Base-by-base conservation (phyloP, 139 green algal species). In the Desmodesmus armatus region DNA sequence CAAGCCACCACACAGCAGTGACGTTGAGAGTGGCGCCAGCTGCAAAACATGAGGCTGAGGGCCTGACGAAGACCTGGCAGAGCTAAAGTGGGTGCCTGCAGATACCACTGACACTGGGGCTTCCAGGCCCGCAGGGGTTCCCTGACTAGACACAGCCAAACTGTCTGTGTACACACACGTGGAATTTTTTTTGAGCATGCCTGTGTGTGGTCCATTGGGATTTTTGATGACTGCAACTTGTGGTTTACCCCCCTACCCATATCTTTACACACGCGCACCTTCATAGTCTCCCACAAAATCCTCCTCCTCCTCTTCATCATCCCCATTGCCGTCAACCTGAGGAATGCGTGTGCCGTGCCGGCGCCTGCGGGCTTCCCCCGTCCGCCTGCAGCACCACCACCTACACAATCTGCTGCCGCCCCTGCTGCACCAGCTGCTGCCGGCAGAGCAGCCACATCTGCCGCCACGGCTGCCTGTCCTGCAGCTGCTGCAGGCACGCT, bases 261-360 rank as follows among this genome's bases (percentile, higher is more conserved):
- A n/a, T n/a, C n/a, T n/a, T n/a, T n/a, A n/a, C 21, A 65, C 53
- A 65, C 53, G 53, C 21, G 19, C 53, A 19, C 53, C 53, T 65
- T 65, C 53, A n/a, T 65, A 23, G 21, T 55, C 69, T 23, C 37
- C n/a, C n/a, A n/a, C n/a, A n/a, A n/a, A n/a, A 86, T 67, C 67
- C 39, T 85, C 80, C 3, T 85, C 80, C n/a, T 86, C 80, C 2
- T 73, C 70, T 33, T 60, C 37, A 29, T 65, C 35, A 78, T 70
- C 80, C 0, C 78, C 49, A 53, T 55, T 55, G 43, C 78, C 78
- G 35, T 84, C 78, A 39, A 77, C 41, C 41, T 84, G 78, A 40
- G 78, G 78, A 47, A 84, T 84, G 7, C 21, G 35, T 37, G 21
- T 39, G 15, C 37, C 3, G 15, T 41, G 39, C 31, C 63, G 62